Evolutionary conservation across 306 rosid genomes (phyloP), one percentile per base, ranked within the genome.

Genomic region (Mimosa bimucronata): DNA sequence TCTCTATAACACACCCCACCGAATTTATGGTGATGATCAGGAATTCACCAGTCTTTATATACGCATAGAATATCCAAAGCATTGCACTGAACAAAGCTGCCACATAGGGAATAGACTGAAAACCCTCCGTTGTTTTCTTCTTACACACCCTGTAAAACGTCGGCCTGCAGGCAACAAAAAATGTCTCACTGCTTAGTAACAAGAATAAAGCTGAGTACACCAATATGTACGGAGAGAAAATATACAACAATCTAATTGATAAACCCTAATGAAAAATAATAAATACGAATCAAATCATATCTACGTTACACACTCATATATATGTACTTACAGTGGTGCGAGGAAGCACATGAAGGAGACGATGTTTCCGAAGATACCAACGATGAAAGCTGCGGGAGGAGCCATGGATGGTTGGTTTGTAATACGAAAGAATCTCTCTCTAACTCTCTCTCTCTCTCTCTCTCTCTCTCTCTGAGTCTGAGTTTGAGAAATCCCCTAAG

Each of bases 41-140:
- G 6, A 87, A 76, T 77, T 90, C 95, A 3, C 88, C 86, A 0
- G 87, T 68, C 83, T 95, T 95, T 31, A 93, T 84, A 3, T 86
- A 86, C 1, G 99, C 99, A 31, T 95, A 95, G 80, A 91, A 95
- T 2, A 93, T 83, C 99, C 99, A 95, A 77, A 95, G 87, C 91
- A 86, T 95, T 66, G 97, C 91, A 73, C 93, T 91, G 80, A 95
- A 93, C n/a, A 95, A 90, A 65, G 99, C 90, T 8, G 90, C 91
- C 75, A 95, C 93, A 48, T 95, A 95, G 0, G 99, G 98, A 66
- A 90, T 44, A 28, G 99, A 93, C 69, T 93, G 98, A 79, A 90
- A 95, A 46, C 93, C 97, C 79, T 90, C 99, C 0, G 99, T 95
- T 21, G 98, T 79, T 93, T 93, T 95, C 97, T 91, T 95, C 91